Evolutionary conservation across 306 rosid genomes (phyloP), one percentile per base, ranked within the genome.

Genomic region (Gynostemma pentaphyllum): DNA sequence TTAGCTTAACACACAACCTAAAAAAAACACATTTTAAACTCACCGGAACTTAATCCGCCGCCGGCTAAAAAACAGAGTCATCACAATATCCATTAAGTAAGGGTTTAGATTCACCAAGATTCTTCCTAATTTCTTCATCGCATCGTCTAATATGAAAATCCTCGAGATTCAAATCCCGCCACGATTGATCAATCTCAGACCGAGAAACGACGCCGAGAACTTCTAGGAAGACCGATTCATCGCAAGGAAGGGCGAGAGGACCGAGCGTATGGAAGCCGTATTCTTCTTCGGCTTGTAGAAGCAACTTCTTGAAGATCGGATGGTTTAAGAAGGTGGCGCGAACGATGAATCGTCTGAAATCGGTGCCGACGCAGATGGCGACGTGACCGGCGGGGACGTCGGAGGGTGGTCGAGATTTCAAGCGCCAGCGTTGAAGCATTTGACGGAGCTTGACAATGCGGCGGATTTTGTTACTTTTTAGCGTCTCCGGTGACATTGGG

Each of bases 371-470:
- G 27, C 87, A 82, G 21, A 92, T 85, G 9, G 94, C 96, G 50
- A 92, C 78, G 85, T 88, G 90, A 14, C 96, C 98, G 0, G 86
- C 82, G 0, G 98, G 96, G 0, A 92, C 98, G 55, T 86, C 98
- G 13, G 81, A n/a, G 11, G 89, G 75, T 1, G 81, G 70, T 40
- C 74, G 69, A 0, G 95, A 90, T 67, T 81, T 82, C 70, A 68
- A 75, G 13, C 86, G 76, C 99, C 99, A 92, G 62, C 76, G 82
- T 45, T 82, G 79, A 4, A 92, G 78, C 99, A 88, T 88, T 44
- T 88, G 87, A 1, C 99, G 85, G 77, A 92, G 72, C 18, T 90
- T 66, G 0, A 92, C 96, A 39, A 92, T 92, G 76, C 75, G 94
- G 0, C 94, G 95, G 79, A 92, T 81, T 62, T 73, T 86, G 79